phyloP scores from a whole-genome alignment of 208 protist species.

The Naegleria lovaniensis region DNA sequence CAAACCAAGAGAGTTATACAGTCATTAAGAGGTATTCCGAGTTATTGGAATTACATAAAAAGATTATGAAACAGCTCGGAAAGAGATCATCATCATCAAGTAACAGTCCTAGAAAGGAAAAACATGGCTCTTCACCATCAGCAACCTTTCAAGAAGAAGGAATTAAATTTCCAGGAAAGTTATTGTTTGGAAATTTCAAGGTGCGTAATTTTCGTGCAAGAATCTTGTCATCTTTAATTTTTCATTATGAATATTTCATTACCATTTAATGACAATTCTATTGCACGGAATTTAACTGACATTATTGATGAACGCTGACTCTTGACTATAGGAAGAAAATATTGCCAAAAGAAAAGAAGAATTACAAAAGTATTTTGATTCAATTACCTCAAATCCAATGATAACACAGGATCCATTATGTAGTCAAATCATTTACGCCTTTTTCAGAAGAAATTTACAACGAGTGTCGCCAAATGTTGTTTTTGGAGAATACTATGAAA shows the following conservation, averaged over 20 bases:
- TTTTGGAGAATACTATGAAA: neutral
- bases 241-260: neutral
- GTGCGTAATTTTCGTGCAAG: neutral
- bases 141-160: neutral
- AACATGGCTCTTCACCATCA: neutral
- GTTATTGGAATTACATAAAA: neutral
- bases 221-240: too few species aligned
- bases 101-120: neutral
- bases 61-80: neutral
- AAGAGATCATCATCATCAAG: neutral
- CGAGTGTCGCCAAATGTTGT: neutral
- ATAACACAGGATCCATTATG: neutral
- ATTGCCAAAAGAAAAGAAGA: neutral
- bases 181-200: slow-evolving; percentile 5
- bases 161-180: neutral
- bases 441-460: neutral
- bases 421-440: neutral
- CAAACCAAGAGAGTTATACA: neutral
- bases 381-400: neutral
- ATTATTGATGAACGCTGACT: neutral
- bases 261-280: neutral
- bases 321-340: neutral
- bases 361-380: slow-evolving; percentile 7
- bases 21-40: neutral
- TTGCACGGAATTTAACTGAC: neutral